phyloP scores from a whole-genome alignment of 2,329 filamentous ascomycete genomes.

The Knufia petricola region DNA sequence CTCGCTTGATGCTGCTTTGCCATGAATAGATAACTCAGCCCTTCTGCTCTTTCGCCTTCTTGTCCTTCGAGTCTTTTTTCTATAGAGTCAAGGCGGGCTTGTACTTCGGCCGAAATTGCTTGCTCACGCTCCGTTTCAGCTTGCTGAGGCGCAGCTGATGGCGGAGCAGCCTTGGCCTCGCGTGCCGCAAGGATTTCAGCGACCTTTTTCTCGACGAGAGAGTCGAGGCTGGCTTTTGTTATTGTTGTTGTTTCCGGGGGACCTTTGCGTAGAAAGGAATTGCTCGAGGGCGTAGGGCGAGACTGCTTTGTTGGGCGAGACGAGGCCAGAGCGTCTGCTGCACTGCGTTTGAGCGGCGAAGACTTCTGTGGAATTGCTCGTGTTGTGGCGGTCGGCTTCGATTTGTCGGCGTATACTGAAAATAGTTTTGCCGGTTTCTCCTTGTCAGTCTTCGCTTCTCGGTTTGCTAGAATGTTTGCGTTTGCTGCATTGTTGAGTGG shows the following conservation, averaged over 20 bases:
- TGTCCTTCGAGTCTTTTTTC: constrained; percentile 74
- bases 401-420: constrained; percentile 72
- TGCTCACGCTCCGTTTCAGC: background rate
- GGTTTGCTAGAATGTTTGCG: constrained; percentile 50
- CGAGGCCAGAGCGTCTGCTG: constrained; percentile 24
- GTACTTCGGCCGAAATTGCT: constrained; percentile 64
- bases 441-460: constrained; percentile 44
- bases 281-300: constrained; percentile 22
- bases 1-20: constrained; percentile 81
- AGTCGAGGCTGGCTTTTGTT: constrained; percentile 66
- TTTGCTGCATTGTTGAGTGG: constrained; percentile 69
- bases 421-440: constrained; percentile 74
- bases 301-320: constrained; percentile 40
- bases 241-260: constrained; percentile 26
- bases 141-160: constrained; percentile 33
- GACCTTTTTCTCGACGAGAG: constrained; percentile 85
- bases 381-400: constrained; percentile 32
- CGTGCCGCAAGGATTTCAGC: constrained; percentile 66
- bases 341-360: constrained; percentile 31
- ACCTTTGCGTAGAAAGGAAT: constrained; percentile 17
- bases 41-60: constrained; percentile 70
- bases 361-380: constrained; percentile 28
- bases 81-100: constrained; percentile 69
- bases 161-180: constrained; percentile 23
- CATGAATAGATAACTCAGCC: constrained; percentile 76